A percentile compares a stretch with the other conserved stretches of the same genome.
These are phyloP conservation scores for Talaromyces sp. DNA, from an alignment of 2,329 filamentous ascomycete genomes.

Conservation along the genomic window DNA sequence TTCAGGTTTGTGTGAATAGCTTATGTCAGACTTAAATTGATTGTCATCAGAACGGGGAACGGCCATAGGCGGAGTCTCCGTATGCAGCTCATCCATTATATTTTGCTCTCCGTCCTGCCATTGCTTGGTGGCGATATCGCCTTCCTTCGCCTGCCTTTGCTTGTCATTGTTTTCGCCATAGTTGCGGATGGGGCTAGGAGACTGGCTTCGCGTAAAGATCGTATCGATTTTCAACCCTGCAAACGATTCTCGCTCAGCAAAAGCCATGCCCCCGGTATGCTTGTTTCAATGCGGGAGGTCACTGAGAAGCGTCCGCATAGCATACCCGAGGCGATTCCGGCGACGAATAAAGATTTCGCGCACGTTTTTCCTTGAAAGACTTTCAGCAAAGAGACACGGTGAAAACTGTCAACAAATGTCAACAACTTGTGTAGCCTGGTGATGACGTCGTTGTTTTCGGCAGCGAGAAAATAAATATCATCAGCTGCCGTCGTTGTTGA, in stretches of 20 bases:
- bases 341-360: neutral
- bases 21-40: slow-evolving; percentile 22
- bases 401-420: neutral
- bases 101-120: slow-evolving; percentile 36
- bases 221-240: slow-evolving; percentile 36
- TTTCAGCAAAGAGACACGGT: neutral
- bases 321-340: neutral
- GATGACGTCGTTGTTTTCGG: neutral
- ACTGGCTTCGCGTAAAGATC: slow-evolving; percentile 24
- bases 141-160: neutral
- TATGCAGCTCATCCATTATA: slow-evolving; percentile 34
- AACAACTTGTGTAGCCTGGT: neutral
- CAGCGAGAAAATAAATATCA: neutral
- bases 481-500: neutral
- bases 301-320: neutral
- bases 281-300: slow-evolving; percentile 5
- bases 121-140: slow-evolving; percentile 22
- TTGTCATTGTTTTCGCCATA: slow-evolving; percentile 13
- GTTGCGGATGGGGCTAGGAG: slow-evolving; percentile 20
- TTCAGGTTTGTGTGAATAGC: slow-evolving; percentile 32
- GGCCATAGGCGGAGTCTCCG: slow-evolving; percentile 39
- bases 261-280: slow-evolving; percentile 32
- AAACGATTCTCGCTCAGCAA: slow-evolving; percentile 28
- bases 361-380: neutral
- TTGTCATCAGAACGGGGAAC: slow-evolving; percentile 38